phyloP scores from a whole-genome alignment of 129 eudicot genomes.

The Chrysanthemum lavandulifolium region DNA sequence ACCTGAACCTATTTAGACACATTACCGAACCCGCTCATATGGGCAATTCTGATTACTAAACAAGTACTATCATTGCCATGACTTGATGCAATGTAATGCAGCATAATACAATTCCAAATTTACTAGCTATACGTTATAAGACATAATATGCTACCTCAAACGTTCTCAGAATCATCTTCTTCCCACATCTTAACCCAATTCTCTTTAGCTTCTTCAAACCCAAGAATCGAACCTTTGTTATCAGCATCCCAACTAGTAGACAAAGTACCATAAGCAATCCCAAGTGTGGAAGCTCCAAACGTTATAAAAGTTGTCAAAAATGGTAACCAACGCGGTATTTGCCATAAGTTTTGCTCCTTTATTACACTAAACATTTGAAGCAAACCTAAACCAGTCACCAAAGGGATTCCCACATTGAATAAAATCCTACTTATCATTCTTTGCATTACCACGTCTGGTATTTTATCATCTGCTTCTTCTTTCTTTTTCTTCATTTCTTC shows the following conservation, averaged over 20 bases:
- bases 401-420: constrained; percentile 63
- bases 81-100: background rate
- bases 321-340: constrained; percentile 76
- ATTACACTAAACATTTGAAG: constrained; percentile 44
- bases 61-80: too few species aligned
- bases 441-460: constrained; percentile 58
- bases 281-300: constrained; percentile 82
- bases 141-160: constrained; percentile 19
- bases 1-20: too few species aligned
- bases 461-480: constrained; percentile 63
- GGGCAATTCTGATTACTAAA: too few species aligned
- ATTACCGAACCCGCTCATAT: too few species aligned
- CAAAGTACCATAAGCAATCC: constrained; percentile 75
- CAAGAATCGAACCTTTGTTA: constrained; percentile 64
- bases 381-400: constrained; percentile 54
- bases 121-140: background rate
- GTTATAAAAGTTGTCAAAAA: constrained; percentile 61
- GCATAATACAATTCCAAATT: background rate
- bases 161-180: constrained; percentile 43
- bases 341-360: constrained; percentile 52
- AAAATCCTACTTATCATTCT: constrained; percentile 71
- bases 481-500: constrained; percentile 22
- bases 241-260: constrained; percentile 86
- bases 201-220: constrained; percentile 68
- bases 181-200: constrained; percentile 93